Evolutionary conservation across 2,329 filamentous ascomycete genomes (phyloP), one percentile per base, ranked within the genome.

Genomic region (Geosmithia morbida): DNA sequence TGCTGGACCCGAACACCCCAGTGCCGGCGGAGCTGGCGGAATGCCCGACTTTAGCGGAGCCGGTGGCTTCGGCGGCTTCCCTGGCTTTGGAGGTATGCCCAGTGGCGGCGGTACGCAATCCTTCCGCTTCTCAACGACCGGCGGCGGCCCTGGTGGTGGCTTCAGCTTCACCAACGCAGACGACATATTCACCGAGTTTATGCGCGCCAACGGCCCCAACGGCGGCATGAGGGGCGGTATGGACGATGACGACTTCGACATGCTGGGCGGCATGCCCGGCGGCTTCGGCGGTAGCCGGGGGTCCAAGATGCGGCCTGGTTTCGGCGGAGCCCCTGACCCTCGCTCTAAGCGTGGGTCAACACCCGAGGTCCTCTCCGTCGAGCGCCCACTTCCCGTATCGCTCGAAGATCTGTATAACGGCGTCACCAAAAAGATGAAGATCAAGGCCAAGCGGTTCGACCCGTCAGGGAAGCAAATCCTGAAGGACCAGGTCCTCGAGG

Each of bases 371-470:
- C 88, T 88, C 0, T 89, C 94, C 1, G 83, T 97, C 11, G 90
- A 97, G 66, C 83, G 86, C 58, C 80, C 85, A 43, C 65, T 98
- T 51, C 79, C 82, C 2, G 70, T 98, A 19, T 79, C 84, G 2
- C 69, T 98, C 33, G 92, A 98, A 64, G 92, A 98, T 59, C 67
- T 97, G 51, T 97, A 79, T 69, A 81, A 75, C 22, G 92, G 92
- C 41, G 79, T 81, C 37, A 87, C 84, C 45, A 98, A 98, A 77
- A 96, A 94, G 74, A 87, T 98, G 75, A 94, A 92, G 70, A 94
- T 97, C 53, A 96, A 95, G 72, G 79, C 90, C 59, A 97, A 97
- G 78, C 88, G 84, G 17, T 97, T 87, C 62, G 92, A 98, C 63
- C 41, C 18, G 2, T 81, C 75, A 1, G 87, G 87, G 49, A 95